Base-by-base conservation (phyloP, 805 yeast species). In the Hanseniaspora jakobsenii region DNA sequence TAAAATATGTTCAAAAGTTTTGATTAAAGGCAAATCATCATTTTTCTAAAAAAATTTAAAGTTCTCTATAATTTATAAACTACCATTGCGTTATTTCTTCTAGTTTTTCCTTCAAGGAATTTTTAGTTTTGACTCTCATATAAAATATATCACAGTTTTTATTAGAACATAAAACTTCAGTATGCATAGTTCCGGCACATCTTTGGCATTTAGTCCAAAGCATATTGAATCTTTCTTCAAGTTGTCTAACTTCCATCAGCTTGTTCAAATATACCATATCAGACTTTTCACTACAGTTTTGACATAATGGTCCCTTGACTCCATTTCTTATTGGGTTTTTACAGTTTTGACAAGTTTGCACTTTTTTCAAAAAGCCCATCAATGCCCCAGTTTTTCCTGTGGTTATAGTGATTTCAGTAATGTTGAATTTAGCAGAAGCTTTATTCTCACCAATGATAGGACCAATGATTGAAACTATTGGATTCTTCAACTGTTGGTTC, bases 151-250 rank as follows among this genome's bases (percentile, higher is more conserved):
- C 95, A 65, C 99, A 91, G 61, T 91, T 97, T 52, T 87, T 86
- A 52, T 89, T 85, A 0, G 95, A 78, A 61, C 99, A 91, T 19
- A 89, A 66, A 3, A 91, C 97, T 53, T 91, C 97, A 62, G 86
- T 95, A 55, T 91, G 96, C 44, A 93, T 65, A 21, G 91, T 82
- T 0, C 97, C 97, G 54, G 93, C 96, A 61, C 98, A 91, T 48
- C 96, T 68, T 64, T 91, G 99, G 60, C 99, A 93, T 58, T 91
- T 94, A 0, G 97, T 89, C 99, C 99, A 91, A 50, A 91, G 65
- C 51, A 93, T 69, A 2, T 94, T 78, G 55, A 85, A 91, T 53
- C 80, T 78, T 48, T 75, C 72, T 58, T 91, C 95, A 48, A 89
- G 63, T 34, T 75, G 77, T 57, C 85, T 81, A 70, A 87, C 77